These are phyloP conservation scores for Hanseniaspora uvarum DNA, from an alignment of 1,139 yeast species.

Conservation along the genomic window DNA sequence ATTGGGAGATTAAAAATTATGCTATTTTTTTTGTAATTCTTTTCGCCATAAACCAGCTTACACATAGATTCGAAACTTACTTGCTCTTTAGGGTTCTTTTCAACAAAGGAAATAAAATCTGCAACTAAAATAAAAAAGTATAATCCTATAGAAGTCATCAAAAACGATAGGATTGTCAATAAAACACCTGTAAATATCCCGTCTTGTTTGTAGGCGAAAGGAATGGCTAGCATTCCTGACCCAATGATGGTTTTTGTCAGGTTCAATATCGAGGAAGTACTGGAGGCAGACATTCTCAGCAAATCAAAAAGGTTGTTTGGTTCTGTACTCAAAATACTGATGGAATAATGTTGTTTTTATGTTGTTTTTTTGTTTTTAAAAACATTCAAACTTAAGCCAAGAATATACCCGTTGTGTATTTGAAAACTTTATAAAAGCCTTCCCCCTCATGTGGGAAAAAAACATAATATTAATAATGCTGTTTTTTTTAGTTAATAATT, in stretches of 20 bases:
- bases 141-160: constrained; percentile 70
- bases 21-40: constrained; percentile 76
- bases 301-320: not conserved
- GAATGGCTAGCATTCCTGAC: constrained; percentile 89
- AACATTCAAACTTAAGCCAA: not conserved
- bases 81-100: constrained; percentile 26
- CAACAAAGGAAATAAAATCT: constrained; percentile 44
- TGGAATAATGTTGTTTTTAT: not conserved
- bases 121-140: constrained; percentile 70
- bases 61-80: constrained; percentile 84
- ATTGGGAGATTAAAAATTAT: constrained; percentile 79
- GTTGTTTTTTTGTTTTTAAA: no score
- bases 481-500: not conserved
- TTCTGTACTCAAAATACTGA: not conserved
- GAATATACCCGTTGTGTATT: not conserved
- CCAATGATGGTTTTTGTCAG: constrained; percentile 69
- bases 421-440: no score
- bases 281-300: constrained; percentile 26
- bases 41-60: constrained; percentile 31
- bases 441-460: no score
- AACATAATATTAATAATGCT: no score
- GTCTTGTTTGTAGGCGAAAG: constrained; percentile 78
- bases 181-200: constrained; percentile 62
- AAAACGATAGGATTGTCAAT: constrained; percentile 61
- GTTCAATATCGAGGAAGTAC: constrained; percentile 45